phyloP scores from a whole-genome alignment of 164 flowering plant genomes.

The Kingdonia uniflora region DNA sequence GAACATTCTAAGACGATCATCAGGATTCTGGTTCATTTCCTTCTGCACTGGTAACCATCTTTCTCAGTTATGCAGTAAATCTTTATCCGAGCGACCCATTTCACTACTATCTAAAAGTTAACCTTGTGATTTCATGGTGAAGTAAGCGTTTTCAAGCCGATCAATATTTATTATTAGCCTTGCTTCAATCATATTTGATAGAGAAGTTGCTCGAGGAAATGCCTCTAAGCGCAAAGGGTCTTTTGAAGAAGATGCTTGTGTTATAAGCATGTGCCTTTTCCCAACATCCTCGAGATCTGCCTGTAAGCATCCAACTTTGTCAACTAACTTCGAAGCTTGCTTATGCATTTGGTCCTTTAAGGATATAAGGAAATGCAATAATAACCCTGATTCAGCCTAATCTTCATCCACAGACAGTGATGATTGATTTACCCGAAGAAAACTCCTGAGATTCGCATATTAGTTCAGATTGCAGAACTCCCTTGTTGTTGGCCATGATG shows the following conservation, averaged over 20 bases:
- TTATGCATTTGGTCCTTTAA: conserved; percentile 57
- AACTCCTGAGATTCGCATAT: conserved; percentile 33
- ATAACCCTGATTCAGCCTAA: conserved; percentile 64
- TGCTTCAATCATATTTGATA: conserved; percentile 22
- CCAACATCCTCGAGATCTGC: conserved; percentile 68
- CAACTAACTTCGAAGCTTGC: conserved; percentile 47
- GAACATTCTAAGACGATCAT: conserved; percentile 41
- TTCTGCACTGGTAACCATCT: conserved; percentile 12
- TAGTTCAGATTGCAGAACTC: conserved; percentile 66
- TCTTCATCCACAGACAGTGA: conserved; percentile 40
- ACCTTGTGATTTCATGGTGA: conserved; percentile 59
- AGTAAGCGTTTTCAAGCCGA: conserved; percentile 86
- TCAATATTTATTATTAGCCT: conserved; percentile 44
- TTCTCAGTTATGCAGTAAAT: conserved; percentile 36
- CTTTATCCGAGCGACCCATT: conserved; percentile 29
- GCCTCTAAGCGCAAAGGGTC: too few species aligned
- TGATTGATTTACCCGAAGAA: conserved; percentile 25
- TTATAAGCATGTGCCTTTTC: conserved; percentile 29
- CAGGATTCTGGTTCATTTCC: conserved; percentile 9
- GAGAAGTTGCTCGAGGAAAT: conserved; percentile 1
- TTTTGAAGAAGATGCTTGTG: neutral
- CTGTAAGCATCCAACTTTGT: conserved; percentile 49
- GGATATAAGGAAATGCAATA: conserved; percentile 61
- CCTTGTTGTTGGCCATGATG: conserved; percentile 82
- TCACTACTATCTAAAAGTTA: conserved; percentile 24